Evolutionary conservation across 305 asterid species (phyloP).

Genomic region (Caryopteris hybrid): DNA sequence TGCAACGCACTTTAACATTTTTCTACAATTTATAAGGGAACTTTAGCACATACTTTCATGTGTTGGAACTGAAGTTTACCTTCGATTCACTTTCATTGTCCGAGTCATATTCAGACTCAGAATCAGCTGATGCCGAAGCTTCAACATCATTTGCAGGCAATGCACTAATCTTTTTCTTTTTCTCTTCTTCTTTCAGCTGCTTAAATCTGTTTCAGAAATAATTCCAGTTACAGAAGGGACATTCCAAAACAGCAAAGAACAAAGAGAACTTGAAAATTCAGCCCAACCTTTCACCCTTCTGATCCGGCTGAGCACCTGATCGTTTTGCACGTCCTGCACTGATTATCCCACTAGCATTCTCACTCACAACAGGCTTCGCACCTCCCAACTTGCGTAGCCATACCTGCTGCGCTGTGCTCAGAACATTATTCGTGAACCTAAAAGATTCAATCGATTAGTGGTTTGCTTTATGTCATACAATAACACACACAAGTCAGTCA

Average conservation of each 20-base stretch:
- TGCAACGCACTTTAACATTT: background rate
- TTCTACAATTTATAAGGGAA: background rate
- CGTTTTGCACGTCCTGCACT: slow-evolving; percentile 98
- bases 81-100: slow-evolving; percentile 56
- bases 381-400: slow-evolving; percentile 98
- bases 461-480: background rate
- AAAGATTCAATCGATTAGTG: slow-evolving; percentile 2
- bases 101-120: slow-evolving; percentile 50
- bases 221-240: slow-evolving; percentile 23
- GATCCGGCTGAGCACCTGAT: slow-evolving; percentile 51
- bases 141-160: slow-evolving; percentile 45
- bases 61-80: slow-evolving; percentile 44
- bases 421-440: slow-evolving; percentile 95
- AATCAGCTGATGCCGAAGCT: slow-evolving; percentile 44
- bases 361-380: slow-evolving; percentile 81
- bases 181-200: slow-evolving; percentile 80
- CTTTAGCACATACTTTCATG: slow-evolving; percentile 4
- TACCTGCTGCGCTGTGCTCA: slow-evolving; percentile 96
- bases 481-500: background rate
- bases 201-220: slow-evolving; percentile 55
- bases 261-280: background rate
- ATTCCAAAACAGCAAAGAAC: slow-evolving; percentile 16
- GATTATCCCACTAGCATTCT: slow-evolving; percentile 91
- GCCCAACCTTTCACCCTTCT: slow-evolving; percentile 77
- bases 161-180: slow-evolving; percentile 56